Evolutionary conservation across 805 yeast genomes (phyloP).

Genomic region (Teunomyces lycoperdinae): DNA sequence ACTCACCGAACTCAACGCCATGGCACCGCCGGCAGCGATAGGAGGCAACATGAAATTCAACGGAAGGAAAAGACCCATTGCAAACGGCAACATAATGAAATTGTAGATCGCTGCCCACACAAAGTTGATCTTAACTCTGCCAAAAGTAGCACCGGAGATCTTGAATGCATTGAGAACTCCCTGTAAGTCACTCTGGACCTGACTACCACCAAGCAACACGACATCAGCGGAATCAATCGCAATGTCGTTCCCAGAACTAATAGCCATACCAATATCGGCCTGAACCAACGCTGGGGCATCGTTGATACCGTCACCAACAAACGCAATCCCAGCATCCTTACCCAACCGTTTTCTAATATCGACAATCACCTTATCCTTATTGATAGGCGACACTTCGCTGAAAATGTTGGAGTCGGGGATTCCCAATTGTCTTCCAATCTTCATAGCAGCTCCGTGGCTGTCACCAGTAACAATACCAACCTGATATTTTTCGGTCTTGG

Average conservation of each 20-base stretch:
- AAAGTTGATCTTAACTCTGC: conserved; percentile 75
- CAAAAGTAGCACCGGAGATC: conserved; percentile 67
- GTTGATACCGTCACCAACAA: conserved; percentile 97
- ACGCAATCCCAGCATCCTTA: conserved; percentile 55
- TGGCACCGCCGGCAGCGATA: conserved; percentile 83
- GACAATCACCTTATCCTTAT: conserved; percentile 66
- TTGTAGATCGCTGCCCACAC: conserved; percentile 87
- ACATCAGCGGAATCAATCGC: conserved; percentile 97
- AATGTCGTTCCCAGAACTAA: conserved; percentile 90
- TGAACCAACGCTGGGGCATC: conserved; percentile 95
- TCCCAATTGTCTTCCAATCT: conserved; percentile 65
- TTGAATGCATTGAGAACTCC: conserved; percentile 64
- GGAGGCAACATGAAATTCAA: conserved; percentile 79
- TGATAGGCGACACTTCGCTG: conserved; percentile 74
- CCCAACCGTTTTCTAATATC: conserved; percentile 49
- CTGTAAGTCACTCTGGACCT: conserved; percentile 27
- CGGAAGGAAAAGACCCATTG: conserved; percentile 87
- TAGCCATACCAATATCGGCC: conserved; percentile 87
- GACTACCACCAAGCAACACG: conserved; percentile 56
- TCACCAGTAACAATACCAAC: conserved; percentile 95
- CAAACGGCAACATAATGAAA: conserved; percentile 82
- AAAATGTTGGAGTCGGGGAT: conserved; percentile 62
- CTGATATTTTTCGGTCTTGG: conserved; percentile 45
- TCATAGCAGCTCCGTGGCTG: conserved; percentile 54
- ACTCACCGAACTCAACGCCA: conserved; percentile 90